Base-by-base conservation (phyloP, 129 eudicot species). In the Chrysanthemum lavandulifolium region DNA sequence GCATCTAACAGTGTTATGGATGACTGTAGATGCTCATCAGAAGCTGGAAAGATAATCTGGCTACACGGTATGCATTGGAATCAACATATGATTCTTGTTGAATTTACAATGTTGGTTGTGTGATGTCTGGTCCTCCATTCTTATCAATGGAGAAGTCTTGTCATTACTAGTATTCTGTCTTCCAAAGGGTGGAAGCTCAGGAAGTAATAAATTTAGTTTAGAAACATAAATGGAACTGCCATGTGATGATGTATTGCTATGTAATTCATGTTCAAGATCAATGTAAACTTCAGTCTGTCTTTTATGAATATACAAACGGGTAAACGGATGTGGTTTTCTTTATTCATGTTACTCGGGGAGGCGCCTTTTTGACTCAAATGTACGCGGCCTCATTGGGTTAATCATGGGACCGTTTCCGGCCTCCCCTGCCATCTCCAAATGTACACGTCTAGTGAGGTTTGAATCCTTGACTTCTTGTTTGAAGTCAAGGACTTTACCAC, bases 21-120 rank as follows among this genome's bases (percentile, higher is more conserved):
- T 43, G 75, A 71, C 67, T 43, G 75, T 71, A 71, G 55, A 58
- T 48, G 31, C 67, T 51, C 76, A 72, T 45, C 47, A 79, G 77
- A 78, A 76, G 84, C 83, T 52, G 76, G 94, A 76, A 81, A 48
- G 27, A 82, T 85, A 62, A 74, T 82, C 89, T 79, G 79, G 85
- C 81, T 61, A 48, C 68, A 74, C 55, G 48, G 10, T 51, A 58
- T 1, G 67, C 68, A 73, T n/a, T 11, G 16, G 76, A 49, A 73
- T 73, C 77, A 61, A 62, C 33, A 61, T 61, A 73, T 73, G 69
- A 72, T 72, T 72, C 68, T 58, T 72, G 76, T 45, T 71, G 2
- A 43, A 47, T 27, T 47, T 23, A 59, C 67, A 58, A 43, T 47
- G 72, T 19, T 23, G 21, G 47, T 25, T 59, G 76, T 45, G 51